phyloP scores from a whole-genome alignment of 139 green algal genomes.

The Asterochloris erici region DNA sequence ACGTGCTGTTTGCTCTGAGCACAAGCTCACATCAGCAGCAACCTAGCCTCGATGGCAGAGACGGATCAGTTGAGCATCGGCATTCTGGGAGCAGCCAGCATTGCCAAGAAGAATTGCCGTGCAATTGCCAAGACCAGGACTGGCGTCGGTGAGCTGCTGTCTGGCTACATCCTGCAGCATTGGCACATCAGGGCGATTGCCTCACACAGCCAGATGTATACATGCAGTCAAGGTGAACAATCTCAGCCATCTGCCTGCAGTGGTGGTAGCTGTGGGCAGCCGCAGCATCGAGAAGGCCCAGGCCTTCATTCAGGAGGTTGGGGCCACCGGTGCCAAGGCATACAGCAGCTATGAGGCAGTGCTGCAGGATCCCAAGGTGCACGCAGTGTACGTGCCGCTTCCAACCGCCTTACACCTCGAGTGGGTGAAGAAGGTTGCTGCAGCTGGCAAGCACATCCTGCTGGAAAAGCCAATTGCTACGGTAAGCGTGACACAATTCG shows the following conservation, averaged over 20 bases:
- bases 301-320: constrained; percentile 29
- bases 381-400: constrained; percentile 58
- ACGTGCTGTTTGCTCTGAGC: too few relatives aligned
- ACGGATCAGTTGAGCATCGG: constrained; percentile 21
- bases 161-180: background rate
- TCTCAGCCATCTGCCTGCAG: constrained; percentile 1
- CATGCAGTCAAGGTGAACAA: background rate
- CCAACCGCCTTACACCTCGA: constrained; percentile 40
- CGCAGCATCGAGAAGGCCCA: constrained; percentile 26
- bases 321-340: constrained; percentile 9
- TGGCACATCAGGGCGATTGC: background rate
- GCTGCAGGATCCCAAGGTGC: constrained; percentile 31
- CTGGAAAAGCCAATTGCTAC: constrained; percentile 52
- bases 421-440: constrained; percentile 44
- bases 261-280: constrained; percentile 38
- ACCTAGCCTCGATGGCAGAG: too few relatives aligned
- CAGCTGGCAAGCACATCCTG: constrained; percentile 46
- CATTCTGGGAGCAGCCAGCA: constrained; percentile 38
- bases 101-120: constrained; percentile 41
- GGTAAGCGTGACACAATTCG: background rate
- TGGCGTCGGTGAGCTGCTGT: background rate
- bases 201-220: background rate
- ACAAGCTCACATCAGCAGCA: too few relatives aligned
- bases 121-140: constrained; percentile 6
- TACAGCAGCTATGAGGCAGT: constrained; percentile 52